Evolutionary conservation across 2,329 filamentous ascomycete genomes (phyloP), one percentile per base, ranked within the genome.

Genomic region (Sporothrix dimorphospora): DNA sequence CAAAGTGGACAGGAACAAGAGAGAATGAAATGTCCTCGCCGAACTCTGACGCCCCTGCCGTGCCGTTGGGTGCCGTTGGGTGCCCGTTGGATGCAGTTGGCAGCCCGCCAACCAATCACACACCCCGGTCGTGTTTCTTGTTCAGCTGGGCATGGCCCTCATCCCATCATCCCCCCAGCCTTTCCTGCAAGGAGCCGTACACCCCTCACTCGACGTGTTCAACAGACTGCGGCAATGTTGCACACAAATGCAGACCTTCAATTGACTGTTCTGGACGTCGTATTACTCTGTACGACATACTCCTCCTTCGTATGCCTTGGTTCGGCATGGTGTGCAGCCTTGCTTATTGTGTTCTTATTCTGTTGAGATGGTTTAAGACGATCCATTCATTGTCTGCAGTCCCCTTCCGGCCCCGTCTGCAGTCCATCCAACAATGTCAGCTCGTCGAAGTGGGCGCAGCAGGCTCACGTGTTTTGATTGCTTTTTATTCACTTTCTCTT

Each of bases 141-240:
- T 59, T 70, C 69, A 70, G 69, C 69, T 70, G 69, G 53, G 16
- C 45, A 24, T 61, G 69, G 6, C 69, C 45, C 24, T n/a, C n/a
- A n/a, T n/a, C n/a, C n/a, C n/a, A n/a, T n/a, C 55, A n/a, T 27
- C 55, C 40, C 30, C 30, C 38, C 55, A 8, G 42, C 11, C 12
- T 40, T 21, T 21, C 14, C 57, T 61, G 57, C 57, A 61, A 61
- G 57, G 34, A 61, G 57, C 53, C 53, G 53, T 14, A 57, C 4
- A 24, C 24, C 24, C 30, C 30, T 34, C 30, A 34, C 6, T 34
- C 30, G 6, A 34, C 30, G 30, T 34, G 30, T 34, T 34, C 30
- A 6, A 34, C 30, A 34, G 30, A 34, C 30, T 34, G 30, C 30
- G 30, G 3, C 30, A 3, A 3, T 34, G 30, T 34, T 34, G 30